These are phyloP conservation scores for Citrus maxima DNA, from an alignment of 345 rosid species.

Conservation along the genomic window DNA sequence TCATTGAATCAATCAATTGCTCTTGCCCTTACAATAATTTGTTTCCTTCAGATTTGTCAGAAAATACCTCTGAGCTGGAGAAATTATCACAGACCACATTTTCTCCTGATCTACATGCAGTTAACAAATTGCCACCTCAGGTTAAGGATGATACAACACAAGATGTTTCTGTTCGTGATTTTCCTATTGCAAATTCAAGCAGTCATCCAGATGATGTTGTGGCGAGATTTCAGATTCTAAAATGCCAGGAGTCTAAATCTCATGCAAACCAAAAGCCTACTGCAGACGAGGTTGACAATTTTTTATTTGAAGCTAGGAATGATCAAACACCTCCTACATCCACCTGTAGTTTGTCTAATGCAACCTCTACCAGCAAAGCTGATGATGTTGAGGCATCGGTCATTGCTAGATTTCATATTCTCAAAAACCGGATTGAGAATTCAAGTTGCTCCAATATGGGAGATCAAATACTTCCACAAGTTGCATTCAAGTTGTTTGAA, in stretches of 20 bases:
- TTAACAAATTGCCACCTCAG: slow-evolving; percentile 5
- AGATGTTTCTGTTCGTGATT: slow-evolving; percentile 21
- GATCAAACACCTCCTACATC: not conserved
- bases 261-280: not conserved
- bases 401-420: slow-evolving; percentile 43
- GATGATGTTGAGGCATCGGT: slow-evolving; percentile 38
- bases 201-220: slow-evolving; percentile 45
- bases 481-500: not conserved
- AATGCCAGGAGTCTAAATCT: slow-evolving; percentile 20
- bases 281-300: slow-evolving; percentile 21
- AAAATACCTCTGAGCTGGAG: slow-evolving; percentile 8
- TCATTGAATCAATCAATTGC: not conserved
- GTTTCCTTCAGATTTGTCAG: slow-evolving; percentile 19
- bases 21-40: not conserved
- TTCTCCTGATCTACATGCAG: slow-evolving; percentile 7
- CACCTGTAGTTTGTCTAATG: slow-evolving; percentile 11
- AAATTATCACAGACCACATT: slow-evolving; percentile 8
- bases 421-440: slow-evolving; percentile 30
- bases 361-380: not conserved
- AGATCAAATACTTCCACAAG: slow-evolving; percentile 10
- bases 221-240: slow-evolving; percentile 50
- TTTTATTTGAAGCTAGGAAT: slow-evolving; percentile 24
- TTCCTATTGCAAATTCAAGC: slow-evolving; percentile 17
- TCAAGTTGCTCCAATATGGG: slow-evolving; percentile 20
- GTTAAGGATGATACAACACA: not conserved